Conservation (phyloP, 768 basidiomycete species). For the Collybia nuda region DNA sequence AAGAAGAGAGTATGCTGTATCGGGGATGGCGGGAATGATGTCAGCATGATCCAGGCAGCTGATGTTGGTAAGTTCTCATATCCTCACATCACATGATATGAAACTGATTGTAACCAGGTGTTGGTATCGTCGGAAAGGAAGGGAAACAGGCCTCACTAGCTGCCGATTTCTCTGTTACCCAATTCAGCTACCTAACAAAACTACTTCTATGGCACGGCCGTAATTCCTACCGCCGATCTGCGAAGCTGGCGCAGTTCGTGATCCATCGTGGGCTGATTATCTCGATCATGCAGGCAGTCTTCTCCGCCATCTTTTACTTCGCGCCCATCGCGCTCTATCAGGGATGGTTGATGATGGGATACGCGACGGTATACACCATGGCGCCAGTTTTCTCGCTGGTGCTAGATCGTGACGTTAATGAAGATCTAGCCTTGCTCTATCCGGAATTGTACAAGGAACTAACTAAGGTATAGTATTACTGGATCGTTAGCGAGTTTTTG, state of each 20-base stretch:
- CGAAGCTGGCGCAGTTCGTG: conserved; percentile 97
- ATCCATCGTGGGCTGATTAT: conserved; percentile 98
- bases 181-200: conserved; percentile 95
- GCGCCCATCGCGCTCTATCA: conserved; percentile 97
- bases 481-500: too few relatives aligned
- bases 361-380: conserved; percentile 97
- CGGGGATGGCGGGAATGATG: conserved; percentile 98
- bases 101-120: conserved; percentile 48
- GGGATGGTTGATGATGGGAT: conserved; percentile 97
- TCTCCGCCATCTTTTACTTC: conserved; percentile 90
- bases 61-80: conserved; percentile 82
- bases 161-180: conserved; percentile 96
- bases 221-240: conserved; percentile 96
- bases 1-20: conserved; percentile 98
- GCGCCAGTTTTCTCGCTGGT: conserved; percentile 98
- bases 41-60: conserved; percentile 99
- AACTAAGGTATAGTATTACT: conserved; percentile 70
- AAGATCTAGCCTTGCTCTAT: conserved; percentile 92
- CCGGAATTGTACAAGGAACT: conserved; percentile 98
- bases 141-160: conserved; percentile 99
- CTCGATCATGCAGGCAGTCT: conserved; percentile 97
- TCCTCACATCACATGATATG: neutral
- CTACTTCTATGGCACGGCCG: conserved; percentile 98
- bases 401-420: conserved; percentile 92
- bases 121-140: conserved; percentile 99